Percentiles rank a stretch among this genome's conserved stretches.
phyloP scores from a whole-genome alignment of 805 yeast species.

The Brettanomyces anomalus region DNA sequence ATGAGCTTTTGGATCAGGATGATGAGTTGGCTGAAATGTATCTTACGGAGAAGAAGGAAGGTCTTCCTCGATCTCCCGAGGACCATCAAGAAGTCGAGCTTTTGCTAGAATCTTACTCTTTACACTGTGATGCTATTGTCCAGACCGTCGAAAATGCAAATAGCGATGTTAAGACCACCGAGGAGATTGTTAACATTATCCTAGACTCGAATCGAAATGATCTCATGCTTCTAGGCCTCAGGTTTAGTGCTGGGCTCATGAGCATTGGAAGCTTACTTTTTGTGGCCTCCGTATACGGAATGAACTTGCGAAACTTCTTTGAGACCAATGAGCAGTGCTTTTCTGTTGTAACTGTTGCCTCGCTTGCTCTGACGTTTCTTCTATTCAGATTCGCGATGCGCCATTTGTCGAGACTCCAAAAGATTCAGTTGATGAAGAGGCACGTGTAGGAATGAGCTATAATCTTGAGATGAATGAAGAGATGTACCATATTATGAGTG shows the following conservation, averaged over 20 bases:
- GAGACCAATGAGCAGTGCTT: conserved; percentile 78
- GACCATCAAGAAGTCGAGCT: conserved; percentile 87
- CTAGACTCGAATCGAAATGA: conserved; percentile 92
- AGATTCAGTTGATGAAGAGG: conserved; percentile 36
- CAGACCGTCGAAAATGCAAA: conserved; percentile 74
- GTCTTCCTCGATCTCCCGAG: conserved; percentile 36
- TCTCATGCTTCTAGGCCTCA: conserved; percentile 77
- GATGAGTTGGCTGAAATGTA: conserved; percentile 79
- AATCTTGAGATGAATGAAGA: too few relatives aligned
- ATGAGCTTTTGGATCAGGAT: conserved; percentile 80
- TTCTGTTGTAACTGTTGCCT: conserved; percentile 36
- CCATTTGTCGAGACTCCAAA: conserved; percentile 57
- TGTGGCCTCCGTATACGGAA: conserved; percentile 84
- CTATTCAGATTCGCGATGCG: conserved; percentile 48
- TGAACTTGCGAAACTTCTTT: conserved; percentile 88
- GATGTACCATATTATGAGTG: too few relatives aligned
- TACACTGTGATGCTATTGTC: conserved; percentile 88
- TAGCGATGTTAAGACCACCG: conserved; percentile 84
- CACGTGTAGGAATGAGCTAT: not conserved
- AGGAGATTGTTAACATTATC: conserved; percentile 88
- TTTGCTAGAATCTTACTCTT: conserved; percentile 81
- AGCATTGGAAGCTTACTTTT: conserved; percentile 77
- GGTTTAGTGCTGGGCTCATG: conserved; percentile 74
- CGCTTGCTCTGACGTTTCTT: conserved; percentile 29
- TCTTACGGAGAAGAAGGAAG: conserved; percentile 51